A percentile compares a stretch with the other conserved stretches of the same genome.
phyloP scores from a whole-genome alignment of 345 rosid species.

The Eucalyptus pumila region DNA sequence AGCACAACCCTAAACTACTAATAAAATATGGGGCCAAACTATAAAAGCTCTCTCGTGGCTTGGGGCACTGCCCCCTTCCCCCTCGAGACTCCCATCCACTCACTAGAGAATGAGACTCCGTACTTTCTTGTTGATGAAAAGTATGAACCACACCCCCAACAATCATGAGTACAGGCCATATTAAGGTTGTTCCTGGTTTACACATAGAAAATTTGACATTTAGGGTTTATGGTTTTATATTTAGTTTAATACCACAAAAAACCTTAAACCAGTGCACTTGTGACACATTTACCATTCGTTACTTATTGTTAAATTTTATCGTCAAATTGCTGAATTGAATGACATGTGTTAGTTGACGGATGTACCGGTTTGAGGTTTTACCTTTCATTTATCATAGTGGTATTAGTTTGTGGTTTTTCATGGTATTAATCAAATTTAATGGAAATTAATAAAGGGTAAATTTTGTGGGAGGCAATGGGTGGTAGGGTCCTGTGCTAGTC shows the following conservation, averaged over 20 bases:
- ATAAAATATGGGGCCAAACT: background rate
- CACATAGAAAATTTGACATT: background rate
- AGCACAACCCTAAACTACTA: background rate
- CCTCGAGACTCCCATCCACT: background rate
- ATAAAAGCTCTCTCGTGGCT: background rate
- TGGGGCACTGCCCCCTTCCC: background rate
- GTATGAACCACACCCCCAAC: background rate
- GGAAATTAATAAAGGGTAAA: too few relatives aligned
- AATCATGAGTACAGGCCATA: background rate
- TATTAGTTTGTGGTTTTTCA: too few relatives aligned
- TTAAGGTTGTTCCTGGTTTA: background rate
- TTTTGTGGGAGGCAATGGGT: too few relatives aligned
- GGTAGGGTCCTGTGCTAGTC: too few relatives aligned
- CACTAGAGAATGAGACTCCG: rapidly evolving
- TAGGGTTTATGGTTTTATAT: background rate
- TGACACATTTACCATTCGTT: rapidly evolving
- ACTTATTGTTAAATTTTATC: too few relatives aligned
- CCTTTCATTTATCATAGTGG: too few relatives aligned
- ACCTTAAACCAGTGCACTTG: rapidly evolving
- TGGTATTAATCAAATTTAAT: too few relatives aligned
- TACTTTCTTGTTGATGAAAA: background rate
- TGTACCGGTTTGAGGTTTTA: too few relatives aligned
- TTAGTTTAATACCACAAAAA: background rate
- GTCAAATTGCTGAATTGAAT: too few relatives aligned
- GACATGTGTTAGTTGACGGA: background rate